Percentiles rank a stretch among this genome's conserved stretches.
Conservation (phyloP, 768 basidiomycete species). For the Psilocybe subaeruginosa region DNA sequence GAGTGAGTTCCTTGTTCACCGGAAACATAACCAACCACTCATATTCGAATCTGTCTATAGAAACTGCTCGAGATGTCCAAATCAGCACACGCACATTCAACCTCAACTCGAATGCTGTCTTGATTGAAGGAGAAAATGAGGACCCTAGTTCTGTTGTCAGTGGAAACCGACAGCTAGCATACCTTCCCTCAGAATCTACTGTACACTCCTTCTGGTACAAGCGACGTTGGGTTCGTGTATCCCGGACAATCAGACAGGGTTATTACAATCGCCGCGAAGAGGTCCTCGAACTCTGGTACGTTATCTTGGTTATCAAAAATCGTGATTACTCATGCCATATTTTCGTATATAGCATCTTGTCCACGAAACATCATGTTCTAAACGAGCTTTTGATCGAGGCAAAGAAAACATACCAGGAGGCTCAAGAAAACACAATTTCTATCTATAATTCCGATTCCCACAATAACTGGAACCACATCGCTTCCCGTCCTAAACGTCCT, state of each 20-base stretch:
- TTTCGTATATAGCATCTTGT: conserved; percentile 45
- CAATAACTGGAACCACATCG: conserved; percentile 57
- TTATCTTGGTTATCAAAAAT: not conserved
- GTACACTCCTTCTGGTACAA: conserved; percentile 54
- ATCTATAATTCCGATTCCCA: conserved; percentile 55
- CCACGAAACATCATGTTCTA: conserved; percentile 47
- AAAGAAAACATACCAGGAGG: conserved; percentile 51
- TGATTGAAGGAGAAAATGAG: conserved; percentile 41
- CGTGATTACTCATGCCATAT: not conserved
- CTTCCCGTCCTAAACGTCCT: conserved; percentile 65
- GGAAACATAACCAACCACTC: not conserved
- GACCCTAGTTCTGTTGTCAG: conserved; percentile 25
- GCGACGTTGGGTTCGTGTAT: conserved; percentile 42
- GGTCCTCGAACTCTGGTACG: conserved; percentile 46
- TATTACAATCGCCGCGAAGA: conserved; percentile 39
- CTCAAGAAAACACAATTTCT: conserved; percentile 52
- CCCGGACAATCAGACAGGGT: conserved; percentile 36
- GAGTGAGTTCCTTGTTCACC: conserved; percentile 36
- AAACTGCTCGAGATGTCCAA: conserved; percentile 50
- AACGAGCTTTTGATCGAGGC: conserved; percentile 57
- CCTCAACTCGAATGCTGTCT: conserved; percentile 30
- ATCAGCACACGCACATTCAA: conserved; percentile 48
- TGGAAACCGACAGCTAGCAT: conserved; percentile 38
- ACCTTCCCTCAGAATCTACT: conserved; percentile 41
- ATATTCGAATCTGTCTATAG: conserved; percentile 17